Conservation (phyloP, 23 red algal species). For the Gracilaria domingensis region DNA sequence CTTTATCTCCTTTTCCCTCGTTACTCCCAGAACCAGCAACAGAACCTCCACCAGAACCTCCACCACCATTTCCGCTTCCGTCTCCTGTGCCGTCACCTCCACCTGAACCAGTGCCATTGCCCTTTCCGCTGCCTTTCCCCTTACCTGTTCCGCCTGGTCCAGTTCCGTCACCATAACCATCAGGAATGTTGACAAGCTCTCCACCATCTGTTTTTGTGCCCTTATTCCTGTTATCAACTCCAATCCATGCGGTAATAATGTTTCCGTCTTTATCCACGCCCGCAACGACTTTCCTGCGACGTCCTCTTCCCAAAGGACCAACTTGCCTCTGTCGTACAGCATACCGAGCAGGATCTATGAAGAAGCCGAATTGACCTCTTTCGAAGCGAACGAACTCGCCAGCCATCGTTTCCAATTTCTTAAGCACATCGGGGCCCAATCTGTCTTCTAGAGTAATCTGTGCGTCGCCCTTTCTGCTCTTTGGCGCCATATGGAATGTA, state of each 20-base stretch:
- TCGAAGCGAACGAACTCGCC: slow-evolving; percentile 94
- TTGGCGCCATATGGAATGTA: slow-evolving; percentile 45
- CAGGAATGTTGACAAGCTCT: slow-evolving; percentile 83
- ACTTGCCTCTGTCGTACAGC: slow-evolving; percentile 86
- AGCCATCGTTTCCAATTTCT: slow-evolving; percentile 89
- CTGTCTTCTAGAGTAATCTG: slow-evolving; percentile 85
- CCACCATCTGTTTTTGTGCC: slow-evolving; percentile 64
- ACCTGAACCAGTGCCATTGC: slow-evolving; percentile 24
- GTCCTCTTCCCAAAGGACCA: slow-evolving; percentile 74
- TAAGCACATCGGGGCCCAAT: slow-evolving; percentile 87
- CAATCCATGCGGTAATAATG: slow-evolving; percentile 93
- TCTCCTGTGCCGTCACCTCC: slow-evolving; percentile 41
- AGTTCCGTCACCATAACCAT: slow-evolving; percentile 76
- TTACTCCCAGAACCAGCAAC: slow-evolving; percentile 35
- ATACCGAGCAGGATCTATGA: slow-evolving; percentile 94
- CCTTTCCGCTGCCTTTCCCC: slow-evolving; percentile 19
- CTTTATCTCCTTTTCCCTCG: slow-evolving; percentile 36
- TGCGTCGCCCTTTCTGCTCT: slow-evolving; percentile 49
- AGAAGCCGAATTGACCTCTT: slow-evolving; percentile 91
- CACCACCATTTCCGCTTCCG: slow-evolving; percentile 13
- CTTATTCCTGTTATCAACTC: slow-evolving; percentile 78
- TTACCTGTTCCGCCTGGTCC: slow-evolving; percentile 47
- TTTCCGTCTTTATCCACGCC: slow-evolving; percentile 94
- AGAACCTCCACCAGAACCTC: slow-evolving; percentile 13
- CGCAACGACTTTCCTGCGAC: slow-evolving; percentile 84